Evolutionary conservation across 2,329 filamentous ascomycete genomes (phyloP).

Genomic region (Paraphaeosphaeria sporulosa): DNA sequence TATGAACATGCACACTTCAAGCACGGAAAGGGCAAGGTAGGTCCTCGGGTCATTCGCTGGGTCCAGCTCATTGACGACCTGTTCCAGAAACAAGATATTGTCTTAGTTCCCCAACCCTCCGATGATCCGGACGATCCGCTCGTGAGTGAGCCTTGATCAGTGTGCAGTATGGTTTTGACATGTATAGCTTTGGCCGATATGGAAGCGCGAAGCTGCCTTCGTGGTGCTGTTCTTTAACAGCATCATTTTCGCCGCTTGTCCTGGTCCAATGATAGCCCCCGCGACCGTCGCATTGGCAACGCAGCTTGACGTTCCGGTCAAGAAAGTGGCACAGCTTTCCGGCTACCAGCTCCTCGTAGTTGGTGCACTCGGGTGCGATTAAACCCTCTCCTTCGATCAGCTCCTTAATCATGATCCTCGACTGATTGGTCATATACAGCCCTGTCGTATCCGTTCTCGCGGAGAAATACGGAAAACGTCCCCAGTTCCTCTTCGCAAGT

Average conservation of each 20-base stretch:
- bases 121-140: constrained; percentile 34
- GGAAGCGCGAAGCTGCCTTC: constrained; percentile 33
- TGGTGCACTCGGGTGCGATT: constrained; percentile 29
- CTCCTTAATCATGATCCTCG: neutral
- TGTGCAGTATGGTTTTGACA: neutral
- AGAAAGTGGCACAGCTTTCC: constrained; percentile 30
- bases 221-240: constrained; percentile 32
- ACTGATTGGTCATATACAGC: constrained; percentile 8
- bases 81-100: constrained; percentile 26
- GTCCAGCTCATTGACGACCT: neutral
- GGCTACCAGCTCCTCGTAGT: constrained; percentile 34
- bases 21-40: constrained; percentile 29
- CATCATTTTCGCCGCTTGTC: constrained; percentile 35
- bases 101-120: constrained; percentile 33
- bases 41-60: neutral
- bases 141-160: constrained; percentile 14
- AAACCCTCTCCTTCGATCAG: neutral
- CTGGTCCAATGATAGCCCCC: constrained; percentile 34
- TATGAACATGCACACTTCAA: constrained; percentile 26
- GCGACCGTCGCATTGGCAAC: constrained; percentile 29
- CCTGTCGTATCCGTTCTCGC: constrained; percentile 43
- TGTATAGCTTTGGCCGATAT: constrained; percentile 30
- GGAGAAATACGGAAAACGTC: constrained; percentile 46
- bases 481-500: constrained; percentile 44
- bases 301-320: constrained; percentile 33